These are phyloP conservation scores for Styphnolobium japonicum DNA, from an alignment of 306 rosid genomes.

Conservation along the genomic window DNA sequence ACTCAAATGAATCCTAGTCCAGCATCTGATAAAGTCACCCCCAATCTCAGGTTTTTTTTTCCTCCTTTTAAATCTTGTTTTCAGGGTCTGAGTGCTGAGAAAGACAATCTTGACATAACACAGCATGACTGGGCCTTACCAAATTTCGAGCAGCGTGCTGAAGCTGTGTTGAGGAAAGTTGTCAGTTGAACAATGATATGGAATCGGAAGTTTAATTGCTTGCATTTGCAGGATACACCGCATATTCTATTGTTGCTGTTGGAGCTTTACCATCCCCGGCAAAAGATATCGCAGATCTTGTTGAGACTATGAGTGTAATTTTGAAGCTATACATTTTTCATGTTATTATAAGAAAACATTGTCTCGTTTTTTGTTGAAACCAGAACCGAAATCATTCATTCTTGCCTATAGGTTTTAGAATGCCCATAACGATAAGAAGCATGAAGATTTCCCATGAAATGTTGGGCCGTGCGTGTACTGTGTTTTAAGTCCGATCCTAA, in stretches of 20 bases:
- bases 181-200: constrained; percentile 37
- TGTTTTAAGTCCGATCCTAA: background rate
- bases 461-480: background rate
- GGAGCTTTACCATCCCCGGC: constrained; percentile 15
- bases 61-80: constrained; percentile 2
- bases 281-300: background rate
- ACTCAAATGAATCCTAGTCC: background rate
- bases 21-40: background rate
- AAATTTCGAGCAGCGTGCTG: constrained; percentile 89
- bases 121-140: constrained; percentile 95
- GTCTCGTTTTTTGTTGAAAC: constrained; percentile 27
- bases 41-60: constrained; percentile 15
- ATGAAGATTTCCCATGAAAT: background rate
- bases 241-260: background rate
- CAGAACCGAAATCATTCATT: background rate
- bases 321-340: background rate
- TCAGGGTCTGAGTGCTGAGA: constrained; percentile 91
- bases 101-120: constrained; percentile 93
- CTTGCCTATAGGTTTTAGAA: background rate
- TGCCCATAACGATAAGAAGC: background rate
- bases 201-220: constrained; percentile 6
- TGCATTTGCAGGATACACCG: background rate
- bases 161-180: constrained; percentile 62
- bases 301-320: background rate
- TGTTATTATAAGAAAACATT: background rate